Evolutionary conservation across 768 basidiomycete genomes (phyloP).

Genomic region (Exsudoporus frostii): DNA sequence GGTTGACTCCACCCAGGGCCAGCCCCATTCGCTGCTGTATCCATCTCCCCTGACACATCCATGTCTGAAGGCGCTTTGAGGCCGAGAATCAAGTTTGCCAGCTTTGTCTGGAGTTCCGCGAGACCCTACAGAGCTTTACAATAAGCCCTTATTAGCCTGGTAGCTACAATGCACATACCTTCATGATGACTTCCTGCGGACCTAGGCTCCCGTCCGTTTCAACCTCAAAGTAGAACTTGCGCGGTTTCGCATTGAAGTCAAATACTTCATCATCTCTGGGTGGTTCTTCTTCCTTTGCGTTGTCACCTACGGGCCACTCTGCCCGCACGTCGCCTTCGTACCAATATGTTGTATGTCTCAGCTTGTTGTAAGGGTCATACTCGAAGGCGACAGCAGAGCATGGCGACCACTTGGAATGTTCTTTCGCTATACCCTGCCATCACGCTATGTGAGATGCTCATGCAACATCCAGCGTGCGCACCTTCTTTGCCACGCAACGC

Average conservation of each 20-base stretch:
- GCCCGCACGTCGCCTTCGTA: conserved; percentile 73
- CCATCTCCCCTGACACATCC: conserved; percentile 44
- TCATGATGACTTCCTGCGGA: conserved; percentile 87
- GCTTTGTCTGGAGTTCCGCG: conserved; percentile 72
- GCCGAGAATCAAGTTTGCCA: conserved; percentile 75
- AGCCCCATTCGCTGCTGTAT: conserved; percentile 26
- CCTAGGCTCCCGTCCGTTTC: conserved; percentile 90
- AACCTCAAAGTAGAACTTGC: conserved; percentile 90
- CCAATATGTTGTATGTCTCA: conserved; percentile 96
- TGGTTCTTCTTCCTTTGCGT: conserved; percentile 79
- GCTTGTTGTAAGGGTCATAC: conserved; percentile 97
- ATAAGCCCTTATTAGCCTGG: background rate
- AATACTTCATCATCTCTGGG: conserved; percentile 80
- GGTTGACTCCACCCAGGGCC: conserved; percentile 21
- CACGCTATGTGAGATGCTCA: background rate
- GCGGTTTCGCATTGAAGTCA: conserved; percentile 84
- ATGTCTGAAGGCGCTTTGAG: conserved; percentile 63
- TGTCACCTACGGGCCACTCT: conserved; percentile 92
- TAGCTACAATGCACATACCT: conserved; percentile 41
- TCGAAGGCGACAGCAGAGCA: conserved; percentile 94
- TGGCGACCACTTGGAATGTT: conserved; percentile 99
- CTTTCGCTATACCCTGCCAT: conserved; percentile 91
- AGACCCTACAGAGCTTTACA: conserved; percentile 52
- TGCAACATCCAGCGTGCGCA: conserved; percentile 29
- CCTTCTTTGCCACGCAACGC: conserved; percentile 91